These are phyloP conservation scores for Exophiala phaeomuriformis DNA, from an alignment of 2,329 filamentous ascomycete genomes.

Conservation along the genomic window DNA sequence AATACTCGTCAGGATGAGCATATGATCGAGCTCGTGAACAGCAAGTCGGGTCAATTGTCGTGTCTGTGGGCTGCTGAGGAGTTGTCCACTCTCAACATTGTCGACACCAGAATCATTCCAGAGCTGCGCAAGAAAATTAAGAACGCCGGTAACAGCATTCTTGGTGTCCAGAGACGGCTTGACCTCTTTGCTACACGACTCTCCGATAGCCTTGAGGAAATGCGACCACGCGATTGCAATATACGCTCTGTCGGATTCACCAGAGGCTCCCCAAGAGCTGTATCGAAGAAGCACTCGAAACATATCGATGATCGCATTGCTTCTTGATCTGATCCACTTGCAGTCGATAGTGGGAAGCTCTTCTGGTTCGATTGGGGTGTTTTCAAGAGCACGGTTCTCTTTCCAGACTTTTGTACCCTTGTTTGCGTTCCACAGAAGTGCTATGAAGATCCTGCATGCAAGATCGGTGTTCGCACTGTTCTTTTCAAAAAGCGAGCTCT, in stretches of 20 bases:
- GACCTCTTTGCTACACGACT: slow-evolving; percentile 71
- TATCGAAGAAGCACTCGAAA: slow-evolving; percentile 49
- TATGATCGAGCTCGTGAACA: slow-evolving; percentile 38
- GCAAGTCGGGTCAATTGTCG: slow-evolving; percentile 46
- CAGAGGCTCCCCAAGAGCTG: slow-evolving; percentile 40
- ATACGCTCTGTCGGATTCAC: slow-evolving; percentile 35
- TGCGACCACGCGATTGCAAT: slow-evolving; percentile 55
- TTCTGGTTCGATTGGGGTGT: slow-evolving; percentile 53
- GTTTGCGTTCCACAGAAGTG: slow-evolving; percentile 50
- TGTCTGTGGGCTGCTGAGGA: slow-evolving; percentile 48
- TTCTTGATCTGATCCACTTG: slow-evolving; percentile 75
- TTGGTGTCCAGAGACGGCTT: slow-evolving; percentile 79
- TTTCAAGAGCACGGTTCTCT: slow-evolving; percentile 61
- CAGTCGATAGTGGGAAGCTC: slow-evolving; percentile 78
- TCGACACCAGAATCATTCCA: slow-evolving; percentile 53
- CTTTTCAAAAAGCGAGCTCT: slow-evolving; percentile 46
- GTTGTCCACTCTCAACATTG: slow-evolving; percentile 22
- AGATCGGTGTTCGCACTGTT: slow-evolving; percentile 48
- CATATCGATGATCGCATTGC: slow-evolving; percentile 56
- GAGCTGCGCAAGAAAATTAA: slow-evolving; percentile 60
- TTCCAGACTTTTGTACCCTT: slow-evolving; percentile 57
- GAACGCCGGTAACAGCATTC: slow-evolving; percentile 64
- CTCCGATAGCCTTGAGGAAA: slow-evolving; percentile 55
- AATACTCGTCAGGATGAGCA: slow-evolving; percentile 39
- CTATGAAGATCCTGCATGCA: slow-evolving; percentile 63